Base-by-base conservation (phyloP, 2,329 filamentous ascomycete species). In the Mariannaea elegans region DNA sequence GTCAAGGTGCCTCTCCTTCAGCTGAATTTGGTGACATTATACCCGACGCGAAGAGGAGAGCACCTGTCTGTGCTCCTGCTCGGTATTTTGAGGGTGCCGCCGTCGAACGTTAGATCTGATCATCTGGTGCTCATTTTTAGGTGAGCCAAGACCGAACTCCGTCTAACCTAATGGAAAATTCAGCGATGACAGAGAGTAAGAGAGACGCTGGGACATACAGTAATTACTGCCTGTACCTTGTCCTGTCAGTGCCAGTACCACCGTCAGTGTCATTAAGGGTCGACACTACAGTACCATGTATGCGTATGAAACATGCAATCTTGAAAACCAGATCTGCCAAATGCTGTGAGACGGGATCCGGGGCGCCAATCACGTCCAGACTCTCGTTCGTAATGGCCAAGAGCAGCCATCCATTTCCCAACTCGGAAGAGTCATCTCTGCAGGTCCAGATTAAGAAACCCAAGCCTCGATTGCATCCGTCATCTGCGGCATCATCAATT, bases 391-490 rank as follows among this genome's bases (percentile, higher is more conserved):
- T 24, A 38, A 49, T 38, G 29, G 44, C 42, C 46, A 36, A 48
- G 47, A 51, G 38, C 50, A 24, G 53, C 49, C 47, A 51, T 59
- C 45, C 14, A 27, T 27, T 54, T 59, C 55, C 59, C 49, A 51
- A 59, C 46, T 39, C 1, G 49, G 54, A 27, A 52, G 39, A 58
- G 53, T 39, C 48, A 58, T 41, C 41, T 47, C 41, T 64, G 64
- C 42, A 49, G 42, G 54, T 50, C 53, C 47, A 67, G 63, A 69
- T 67, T 49, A 54, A 56, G 58, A 58, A 61, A 51, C 32, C 62
- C 56, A 60, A 70, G 68, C 67, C 64, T 68, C 65, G 59, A 70
- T 57, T 53, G 61, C 65, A 61, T 60, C 67, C 65, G 67, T 67
- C 66, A 66, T 64, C 63, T 51, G 39, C 51, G 51, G 67, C 63